Base-by-base conservation (phyloP, 2,329 filamentous ascomycete genomes). In the Pseudohalonectria lignicola region DNA sequence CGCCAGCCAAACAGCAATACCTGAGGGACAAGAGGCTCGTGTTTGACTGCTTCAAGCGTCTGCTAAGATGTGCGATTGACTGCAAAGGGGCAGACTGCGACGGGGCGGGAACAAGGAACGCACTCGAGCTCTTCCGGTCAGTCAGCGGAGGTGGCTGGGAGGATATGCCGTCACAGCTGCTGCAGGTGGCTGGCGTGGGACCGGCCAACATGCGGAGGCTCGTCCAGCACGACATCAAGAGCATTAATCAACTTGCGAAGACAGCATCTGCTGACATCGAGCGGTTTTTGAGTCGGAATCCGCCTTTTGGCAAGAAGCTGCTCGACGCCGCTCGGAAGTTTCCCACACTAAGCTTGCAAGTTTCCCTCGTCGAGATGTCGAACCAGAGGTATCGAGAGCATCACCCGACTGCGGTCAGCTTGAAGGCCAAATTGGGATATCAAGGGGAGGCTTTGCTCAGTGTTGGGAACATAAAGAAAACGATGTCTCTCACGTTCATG, bases 61-160 rank as follows among this genome's bases (percentile, higher is more conserved):
- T 93, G 0, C 70, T 86, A 5, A 73, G 83, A 31, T 88, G 85
- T 47, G 70, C 90, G 10, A 71, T 86, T 31, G 83, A 92, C 48
- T 90, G 84, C 48, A 78, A 83, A 45, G 56, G 57, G 8, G 50
- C 54, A 30, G 64, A 70, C 36, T 44, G 43, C 1, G 86, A 96
- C 53, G 79, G 13, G 13, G 56, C 76, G 4, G 72, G 81, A 2
- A 69, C 77, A 2, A 72, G 72, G 20, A 77, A 79, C 43, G 82
- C 82, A 5, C 68, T 96, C 2, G 82, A 90, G 50, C 69, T 96
- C 5, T 72, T 82, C 34, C 72, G 90, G 40, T 86, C 85, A 45
- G 62, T 96, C 37, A 72, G 76, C 17, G 83, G 87, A 2, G 74
- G 72, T 2, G 66, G 69, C 1, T 94, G 88, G 92, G 92, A 98